Evolutionary conservation across 225 moss, liverwort and hornwort genomes (phyloP).

Genomic region (Ulota crispa): DNA sequence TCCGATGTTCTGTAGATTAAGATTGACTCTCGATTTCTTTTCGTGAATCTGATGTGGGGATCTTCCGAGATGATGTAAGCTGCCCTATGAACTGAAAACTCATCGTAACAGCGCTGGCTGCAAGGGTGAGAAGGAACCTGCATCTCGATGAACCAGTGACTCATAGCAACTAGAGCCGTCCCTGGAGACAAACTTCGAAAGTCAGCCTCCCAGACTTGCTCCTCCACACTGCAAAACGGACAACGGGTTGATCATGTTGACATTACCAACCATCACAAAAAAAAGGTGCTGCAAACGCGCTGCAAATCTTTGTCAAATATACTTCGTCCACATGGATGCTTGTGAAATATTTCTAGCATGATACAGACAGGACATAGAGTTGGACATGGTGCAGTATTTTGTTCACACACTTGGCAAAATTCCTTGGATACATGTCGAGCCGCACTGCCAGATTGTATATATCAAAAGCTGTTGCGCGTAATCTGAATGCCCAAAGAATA

Average conservation of each 20-base stretch:
- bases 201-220: slow-evolving; percentile 77
- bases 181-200: slow-evolving; percentile 87
- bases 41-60: not conserved
- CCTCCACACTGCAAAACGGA: slow-evolving; percentile 63
- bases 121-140: slow-evolving; percentile 56
- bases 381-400: not conserved
- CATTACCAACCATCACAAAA: slow-evolving; percentile 11
- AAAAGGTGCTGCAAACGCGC: not conserved
- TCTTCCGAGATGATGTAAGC: not conserved
- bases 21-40: not conserved
- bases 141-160: slow-evolving; percentile 81
- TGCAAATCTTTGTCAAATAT: not conserved
- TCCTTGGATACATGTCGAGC: slow-evolving; percentile 67
- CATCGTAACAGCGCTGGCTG: not conserved
- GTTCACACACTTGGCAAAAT: slow-evolving; percentile 53
- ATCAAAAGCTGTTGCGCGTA: slow-evolving; percentile 63
- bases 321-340: not conserved
- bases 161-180: slow-evolving; percentile 77
- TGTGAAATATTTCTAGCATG: not conserved
- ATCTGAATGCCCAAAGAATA: slow-evolving; percentile 85
- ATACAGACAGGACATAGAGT: not conserved
- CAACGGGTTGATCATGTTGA: slow-evolving; percentile 4
- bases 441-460: slow-evolving; percentile 62
- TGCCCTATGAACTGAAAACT: not conserved
- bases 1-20: not conserved